A percentile compares a stretch with the other conserved stretches of the same genome.
These are phyloP conservation scores for Teratosphaeria nubilosa DNA, from an alignment of 2,329 filamentous ascomycete genomes.

Conservation along the genomic window DNA sequence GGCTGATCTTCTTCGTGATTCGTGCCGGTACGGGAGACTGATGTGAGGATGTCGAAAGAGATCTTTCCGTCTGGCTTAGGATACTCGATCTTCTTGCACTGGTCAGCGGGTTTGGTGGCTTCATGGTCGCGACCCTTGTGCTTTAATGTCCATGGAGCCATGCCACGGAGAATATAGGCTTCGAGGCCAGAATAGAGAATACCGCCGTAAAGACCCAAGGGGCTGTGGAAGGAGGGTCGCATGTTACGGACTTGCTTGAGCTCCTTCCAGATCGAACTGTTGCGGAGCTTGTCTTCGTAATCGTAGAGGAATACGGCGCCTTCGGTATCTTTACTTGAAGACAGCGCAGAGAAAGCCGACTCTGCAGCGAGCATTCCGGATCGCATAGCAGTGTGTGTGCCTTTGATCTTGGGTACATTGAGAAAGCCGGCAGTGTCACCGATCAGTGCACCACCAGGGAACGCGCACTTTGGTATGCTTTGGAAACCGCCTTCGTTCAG, in stretches of 20 bases:
- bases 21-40: constrained; percentile 87
- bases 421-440: constrained; percentile 94
- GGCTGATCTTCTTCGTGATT: constrained; percentile 99
- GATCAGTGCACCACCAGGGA: constrained; percentile 89
- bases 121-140: constrained; percentile 70
- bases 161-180: constrained; percentile 76
- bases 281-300: constrained; percentile 81
- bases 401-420: constrained; percentile 97
- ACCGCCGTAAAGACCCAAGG: constrained; percentile 80
- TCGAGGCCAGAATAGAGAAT: constrained; percentile 89
- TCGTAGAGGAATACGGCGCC: constrained; percentile 84
- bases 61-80: constrained; percentile 93
- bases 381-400: constrained; percentile 95
- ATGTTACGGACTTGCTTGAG: constrained; percentile 94
- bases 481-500: constrained; percentile 94
- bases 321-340: constrained; percentile 37
- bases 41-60: constrained; percentile 91
- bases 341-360: constrained; percentile 71
- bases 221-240: constrained; percentile 84
- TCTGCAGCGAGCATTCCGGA: constrained; percentile 94
- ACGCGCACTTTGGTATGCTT: constrained; percentile 92
- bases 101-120: constrained; percentile 68
- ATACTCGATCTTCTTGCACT: constrained; percentile 85
- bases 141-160: constrained; percentile 81
- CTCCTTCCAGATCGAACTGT: constrained; percentile 86